These are phyloP conservation scores for Eucalyptus caleyi DNA, from an alignment of 345 rosid genomes.

Conservation along the genomic window DNA sequence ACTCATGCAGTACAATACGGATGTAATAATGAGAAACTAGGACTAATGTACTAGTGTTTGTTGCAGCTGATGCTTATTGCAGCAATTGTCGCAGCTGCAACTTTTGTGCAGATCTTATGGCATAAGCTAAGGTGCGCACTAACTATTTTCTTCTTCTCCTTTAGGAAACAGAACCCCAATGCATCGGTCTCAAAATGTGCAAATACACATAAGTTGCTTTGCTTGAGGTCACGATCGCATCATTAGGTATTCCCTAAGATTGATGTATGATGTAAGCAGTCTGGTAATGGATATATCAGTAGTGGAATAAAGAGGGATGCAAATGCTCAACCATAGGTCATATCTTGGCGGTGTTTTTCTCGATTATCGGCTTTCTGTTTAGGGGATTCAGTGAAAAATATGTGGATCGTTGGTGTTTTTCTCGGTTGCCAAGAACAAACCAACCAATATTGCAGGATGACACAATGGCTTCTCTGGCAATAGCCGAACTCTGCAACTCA, in stretches of 20 bases:
- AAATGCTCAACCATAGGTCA: not conserved
- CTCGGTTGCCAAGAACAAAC: not conserved
- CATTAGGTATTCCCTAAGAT: not conserved
- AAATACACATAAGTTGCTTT: not conserved
- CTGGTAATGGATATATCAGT: not conserved
- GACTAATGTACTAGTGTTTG: not conserved
- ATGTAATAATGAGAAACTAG: not conserved
- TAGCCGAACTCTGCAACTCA: slow-evolving; percentile 76
- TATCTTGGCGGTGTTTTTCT: not conserved
- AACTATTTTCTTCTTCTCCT: not conserved
- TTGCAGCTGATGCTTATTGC: too few species aligned
- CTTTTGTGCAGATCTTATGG: not conserved
- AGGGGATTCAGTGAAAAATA: slow-evolving; percentile 5
- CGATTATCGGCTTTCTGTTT: not conserved
- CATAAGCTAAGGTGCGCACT: not conserved
- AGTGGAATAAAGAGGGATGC: not conserved
- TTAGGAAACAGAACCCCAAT: not conserved
- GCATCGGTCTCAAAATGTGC: not conserved
- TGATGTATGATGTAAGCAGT: not conserved
- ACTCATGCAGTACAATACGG: not conserved
- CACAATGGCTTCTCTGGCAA: slow-evolving; percentile 45
- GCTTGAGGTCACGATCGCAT: not conserved
- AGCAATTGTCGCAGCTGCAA: not conserved
- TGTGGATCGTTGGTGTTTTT: not conserved
- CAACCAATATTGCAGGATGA: not conserved